A percentile compares a stretch with the other conserved stretches of the same genome.
phyloP scores from a whole-genome alignment of 805 yeast species.

The Metschnikowia peoriensis region DNA sequence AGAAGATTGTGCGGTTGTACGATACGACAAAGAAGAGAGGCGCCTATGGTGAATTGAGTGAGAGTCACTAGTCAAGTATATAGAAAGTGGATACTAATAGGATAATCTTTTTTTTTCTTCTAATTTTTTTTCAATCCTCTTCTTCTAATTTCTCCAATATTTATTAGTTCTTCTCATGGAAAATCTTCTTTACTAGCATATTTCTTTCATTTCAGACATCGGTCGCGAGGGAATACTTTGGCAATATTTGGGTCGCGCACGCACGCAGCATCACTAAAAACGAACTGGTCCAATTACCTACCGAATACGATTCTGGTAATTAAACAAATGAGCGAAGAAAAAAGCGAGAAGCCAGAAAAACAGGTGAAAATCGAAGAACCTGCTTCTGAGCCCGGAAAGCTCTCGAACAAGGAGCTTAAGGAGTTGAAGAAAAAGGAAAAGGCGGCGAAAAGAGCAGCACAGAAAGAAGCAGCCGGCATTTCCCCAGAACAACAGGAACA shows the following conservation, averaged over 20 bases:
- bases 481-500: slow-evolving; percentile 44
- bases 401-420: slow-evolving; percentile 79
- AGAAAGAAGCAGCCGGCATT: slow-evolving; percentile 67
- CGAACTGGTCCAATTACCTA: neutral
- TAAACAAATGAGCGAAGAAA: slow-evolving; percentile 12
- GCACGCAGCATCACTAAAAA: neutral
- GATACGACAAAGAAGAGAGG: slow-evolving; percentile 89
- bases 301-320: neutral
- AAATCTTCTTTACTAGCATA: neutral
- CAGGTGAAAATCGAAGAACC: slow-evolving; percentile 8
- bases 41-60: slow-evolving; percentile 54
- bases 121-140: neutral
- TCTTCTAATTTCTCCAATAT: neutral
- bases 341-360: slow-evolving; percentile 11
- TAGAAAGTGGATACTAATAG: neutral
- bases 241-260: slow-evolving; percentile 2
- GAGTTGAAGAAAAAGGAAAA: slow-evolving; percentile 86
- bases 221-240: neutral
- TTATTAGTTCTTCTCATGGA: neutral
- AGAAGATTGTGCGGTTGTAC: slow-evolving; percentile 84
- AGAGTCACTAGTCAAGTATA: slow-evolving; percentile 15
- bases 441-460: slow-evolving; percentile 89
- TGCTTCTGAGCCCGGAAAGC: slow-evolving; percentile 17
- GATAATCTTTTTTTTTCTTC: neutral
- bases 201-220: no score